Evolutionary conservation across 108 stramenopile genomes (phyloP).

Genomic region (Pseudonitzschia delicatissima): DNA sequence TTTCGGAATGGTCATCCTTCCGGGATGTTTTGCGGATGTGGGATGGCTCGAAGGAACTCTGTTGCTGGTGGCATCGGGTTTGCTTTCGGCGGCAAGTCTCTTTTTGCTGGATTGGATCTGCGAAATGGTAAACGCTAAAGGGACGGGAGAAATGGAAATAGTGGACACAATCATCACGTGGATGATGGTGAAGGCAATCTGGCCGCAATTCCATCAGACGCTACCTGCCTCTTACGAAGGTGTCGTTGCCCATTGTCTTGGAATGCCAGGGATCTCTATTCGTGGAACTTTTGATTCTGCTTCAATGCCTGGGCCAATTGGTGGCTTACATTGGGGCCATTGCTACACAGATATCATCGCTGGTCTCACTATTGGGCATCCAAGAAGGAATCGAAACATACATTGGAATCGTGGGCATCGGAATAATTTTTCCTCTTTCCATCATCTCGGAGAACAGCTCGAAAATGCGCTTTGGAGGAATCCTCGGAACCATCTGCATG

Average conservation of each 20-base stretch:
- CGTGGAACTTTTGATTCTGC: neutral
- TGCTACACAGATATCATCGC: neutral
- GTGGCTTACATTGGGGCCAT: neutral
- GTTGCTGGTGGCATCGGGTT: neutral
- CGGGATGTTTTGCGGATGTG: neutral
- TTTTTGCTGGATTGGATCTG: neutral
- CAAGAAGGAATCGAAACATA: neutral
- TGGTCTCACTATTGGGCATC: neutral
- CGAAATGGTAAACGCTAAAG: neutral
- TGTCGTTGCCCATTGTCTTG: neutral
- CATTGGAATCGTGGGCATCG: neutral
- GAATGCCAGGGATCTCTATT: neutral
- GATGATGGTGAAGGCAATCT: too few relatives aligned
- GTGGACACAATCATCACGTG: neutral
- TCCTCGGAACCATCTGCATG: neutral
- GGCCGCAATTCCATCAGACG: neutral
- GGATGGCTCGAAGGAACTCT: neutral
- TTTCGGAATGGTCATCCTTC: neutral
- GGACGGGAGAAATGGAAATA: neutral
- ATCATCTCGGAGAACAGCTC: neutral
- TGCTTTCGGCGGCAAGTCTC: neutral
- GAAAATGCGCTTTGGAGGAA: neutral
- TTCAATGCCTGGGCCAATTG: neutral
- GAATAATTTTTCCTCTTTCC: neutral
- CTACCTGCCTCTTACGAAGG: neutral